Evolutionary conservation across 805 yeast genomes (phyloP).

Genomic region (Saccharomyces jurei): DNA sequence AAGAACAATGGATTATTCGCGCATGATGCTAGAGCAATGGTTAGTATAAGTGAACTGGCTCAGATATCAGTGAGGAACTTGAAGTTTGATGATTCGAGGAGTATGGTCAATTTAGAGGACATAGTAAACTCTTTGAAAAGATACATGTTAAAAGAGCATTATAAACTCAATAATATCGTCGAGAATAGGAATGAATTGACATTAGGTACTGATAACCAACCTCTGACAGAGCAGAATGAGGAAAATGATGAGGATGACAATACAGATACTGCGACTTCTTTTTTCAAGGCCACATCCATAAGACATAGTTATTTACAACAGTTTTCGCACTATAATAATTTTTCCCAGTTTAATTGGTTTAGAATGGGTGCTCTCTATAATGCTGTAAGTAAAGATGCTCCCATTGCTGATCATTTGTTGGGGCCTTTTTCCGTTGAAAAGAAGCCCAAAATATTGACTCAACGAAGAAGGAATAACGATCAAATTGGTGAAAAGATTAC

Average conservation of each 20-base stretch:
- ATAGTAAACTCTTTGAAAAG: conserved; percentile 35
- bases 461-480: conserved; percentile 37
- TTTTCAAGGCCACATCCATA: conserved; percentile 9
- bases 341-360: conserved; percentile 50
- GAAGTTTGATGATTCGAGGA: conserved; percentile 48
- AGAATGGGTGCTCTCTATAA: conserved; percentile 46
- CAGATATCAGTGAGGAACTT: conserved; percentile 55
- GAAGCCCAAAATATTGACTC: conserved; percentile 30
- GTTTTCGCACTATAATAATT: conserved; percentile 27
- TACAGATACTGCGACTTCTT: conserved; percentile 13
- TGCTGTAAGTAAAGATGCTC: conserved; percentile 35
- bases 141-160: conserved; percentile 33
- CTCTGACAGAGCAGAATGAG: conserved; percentile 6
- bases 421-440: conserved; percentile 65
- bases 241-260: conserved; percentile 14
- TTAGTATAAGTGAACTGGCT: conserved; percentile 52
- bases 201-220: not conserved
- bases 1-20: conserved; percentile 40
- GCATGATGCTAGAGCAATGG: conserved; percentile 57
- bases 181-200: conserved; percentile 6
- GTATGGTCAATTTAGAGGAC: conserved; percentile 42
- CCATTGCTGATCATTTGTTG: conserved; percentile 51
- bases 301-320: conserved; percentile 17
- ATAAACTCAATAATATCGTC: conserved; percentile 14
- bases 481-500: conserved; percentile 34